Conservation (phyloP, 2,329 filamentous ascomycete species). For the Coniochaeta hoffmannii region DNA sequence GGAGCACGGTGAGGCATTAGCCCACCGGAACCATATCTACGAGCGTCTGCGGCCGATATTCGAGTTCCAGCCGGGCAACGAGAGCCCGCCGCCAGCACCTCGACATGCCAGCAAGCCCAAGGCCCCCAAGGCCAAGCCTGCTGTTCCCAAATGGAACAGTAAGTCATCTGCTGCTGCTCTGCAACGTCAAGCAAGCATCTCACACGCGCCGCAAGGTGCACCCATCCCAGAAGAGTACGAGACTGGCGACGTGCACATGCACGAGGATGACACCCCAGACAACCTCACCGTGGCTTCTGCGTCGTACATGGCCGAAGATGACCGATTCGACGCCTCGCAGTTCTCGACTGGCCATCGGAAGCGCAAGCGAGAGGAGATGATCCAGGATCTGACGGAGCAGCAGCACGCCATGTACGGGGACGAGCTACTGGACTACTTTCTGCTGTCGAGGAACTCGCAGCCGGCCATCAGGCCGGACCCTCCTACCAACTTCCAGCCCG, state of each 20-base stretch:
- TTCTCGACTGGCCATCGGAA: slow-evolving; percentile 57
- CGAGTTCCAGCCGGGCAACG: slow-evolving; percentile 75
- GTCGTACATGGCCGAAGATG: slow-evolving; percentile 79
- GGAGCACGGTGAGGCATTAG: slow-evolving; percentile 69
- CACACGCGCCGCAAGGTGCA: slow-evolving; percentile 15
- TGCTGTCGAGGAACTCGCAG: slow-evolving; percentile 74
- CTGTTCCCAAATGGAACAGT: slow-evolving; percentile 54
- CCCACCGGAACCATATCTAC: slow-evolving; percentile 78
- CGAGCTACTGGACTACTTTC: slow-evolving; percentile 90
- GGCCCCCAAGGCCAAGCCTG: slow-evolving; percentile 55
- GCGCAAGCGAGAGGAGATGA: slow-evolving; percentile 63
- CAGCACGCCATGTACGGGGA: slow-evolving; percentile 90
- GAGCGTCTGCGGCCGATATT: slow-evolving; percentile 82
- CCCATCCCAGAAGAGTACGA: slow-evolving; percentile 55
- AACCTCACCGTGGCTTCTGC: slow-evolving; percentile 77
- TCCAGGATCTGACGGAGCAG: slow-evolving; percentile 63
- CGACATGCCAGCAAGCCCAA: slow-evolving; percentile 88
- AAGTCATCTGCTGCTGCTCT: slow-evolving; percentile 16
- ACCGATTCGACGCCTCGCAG: slow-evolving; percentile 64
- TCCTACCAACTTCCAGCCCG: slow-evolving; percentile 77
- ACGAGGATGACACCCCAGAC: slow-evolving; percentile 75
- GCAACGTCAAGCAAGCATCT: slow-evolving; percentile 8
- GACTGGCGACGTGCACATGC: slow-evolving; percentile 51
- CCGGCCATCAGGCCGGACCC: slow-evolving; percentile 67
- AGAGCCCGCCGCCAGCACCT: slow-evolving; percentile 87